A percentile compares a stretch with the other conserved stretches of the same genome.
These are phyloP conservation scores for Austroboletus eburneus DNA, from an alignment of 768 basidiomycete species.

Conservation along the genomic window DNA sequence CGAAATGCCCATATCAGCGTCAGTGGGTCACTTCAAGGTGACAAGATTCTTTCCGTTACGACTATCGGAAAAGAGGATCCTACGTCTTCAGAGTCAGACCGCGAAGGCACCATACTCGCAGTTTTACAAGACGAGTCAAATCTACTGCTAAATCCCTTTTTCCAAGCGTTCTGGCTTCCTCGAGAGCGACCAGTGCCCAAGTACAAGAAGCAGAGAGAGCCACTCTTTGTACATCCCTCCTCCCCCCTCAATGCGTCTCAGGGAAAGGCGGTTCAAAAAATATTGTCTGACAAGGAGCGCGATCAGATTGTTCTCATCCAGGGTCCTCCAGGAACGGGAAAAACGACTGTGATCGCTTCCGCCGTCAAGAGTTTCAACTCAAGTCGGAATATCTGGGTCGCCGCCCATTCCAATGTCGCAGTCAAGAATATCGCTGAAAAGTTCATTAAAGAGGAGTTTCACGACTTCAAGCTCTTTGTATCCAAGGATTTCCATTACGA, in stretches of 20 bases:
- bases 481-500: constrained; percentile 45
- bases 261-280: constrained; percentile 22
- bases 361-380: constrained; percentile 24
- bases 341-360: constrained; percentile 42
- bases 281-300: constrained; percentile 21
- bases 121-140: constrained; percentile 14
- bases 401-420: constrained; percentile 48
- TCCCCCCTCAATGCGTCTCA: constrained; percentile 28
- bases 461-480: constrained; percentile 39
- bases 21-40: constrained; percentile 13
- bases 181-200: constrained; percentile 5
- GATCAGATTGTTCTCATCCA: constrained; percentile 27
- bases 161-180: constrained; percentile 28
- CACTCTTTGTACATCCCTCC: constrained; percentile 1
- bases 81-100: constrained; percentile 48
- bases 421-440: constrained; percentile 54
- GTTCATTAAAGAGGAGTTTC: constrained; percentile 30
- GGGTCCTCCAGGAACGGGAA: constrained; percentile 43
- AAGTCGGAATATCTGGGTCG: constrained; percentile 32
- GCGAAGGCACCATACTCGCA: constrained; percentile 20
- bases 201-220: neutral
- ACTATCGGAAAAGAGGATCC: constrained; percentile 52
- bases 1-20: constrained; percentile 34
- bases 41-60: constrained; percentile 32
- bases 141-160: constrained; percentile 23